These are phyloP conservation scores for Pyrenophora tritici-repentis DNA, from an alignment of 2,329 filamentous ascomycete genomes.

Conservation along the genomic window DNA sequence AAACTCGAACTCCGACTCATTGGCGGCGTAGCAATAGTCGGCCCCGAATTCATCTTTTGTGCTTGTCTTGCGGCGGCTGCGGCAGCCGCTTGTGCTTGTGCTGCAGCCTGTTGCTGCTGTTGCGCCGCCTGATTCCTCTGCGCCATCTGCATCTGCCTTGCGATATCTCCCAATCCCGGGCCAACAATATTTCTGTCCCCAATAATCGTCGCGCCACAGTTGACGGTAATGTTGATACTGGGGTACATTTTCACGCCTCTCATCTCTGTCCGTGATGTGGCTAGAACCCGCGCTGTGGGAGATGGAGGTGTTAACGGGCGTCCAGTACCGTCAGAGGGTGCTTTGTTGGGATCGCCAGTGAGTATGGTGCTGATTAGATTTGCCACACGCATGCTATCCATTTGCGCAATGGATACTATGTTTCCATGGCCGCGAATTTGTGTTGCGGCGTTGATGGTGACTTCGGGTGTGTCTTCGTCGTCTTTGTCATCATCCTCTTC, in stretches of 20 bases:
- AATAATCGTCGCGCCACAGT: constrained; percentile 43
- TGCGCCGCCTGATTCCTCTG: constrained; percentile 30
- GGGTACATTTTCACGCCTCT: constrained; percentile 12
- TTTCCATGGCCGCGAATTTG: constrained; percentile 43
- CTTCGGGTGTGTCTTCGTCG: constrained; percentile 31
- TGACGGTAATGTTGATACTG: constrained; percentile 40
- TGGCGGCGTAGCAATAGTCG: constrained; percentile 28
- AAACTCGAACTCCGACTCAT: constrained; percentile 38
- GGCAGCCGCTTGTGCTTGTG: neutral
- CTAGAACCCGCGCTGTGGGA: constrained; percentile 3
- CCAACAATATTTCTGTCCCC: constrained; percentile 45
- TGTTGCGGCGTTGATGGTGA: constrained; percentile 43
- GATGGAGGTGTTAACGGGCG: constrained; percentile 3
- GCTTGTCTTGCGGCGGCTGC: neutral
- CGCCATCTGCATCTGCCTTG: constrained; percentile 39
- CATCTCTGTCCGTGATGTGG: constrained; percentile 12
- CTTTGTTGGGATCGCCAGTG: constrained; percentile 11
- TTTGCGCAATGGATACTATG: constrained; percentile 40
- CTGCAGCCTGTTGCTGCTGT: constrained; percentile 9
- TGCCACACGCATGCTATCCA: constrained; percentile 38
- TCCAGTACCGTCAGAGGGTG: neutral
- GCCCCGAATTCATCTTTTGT: constrained; percentile 8
- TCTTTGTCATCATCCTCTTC: constrained; percentile 27
- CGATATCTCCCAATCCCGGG: constrained; percentile 41
- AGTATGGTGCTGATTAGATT: constrained; percentile 32